phyloP scores from a whole-genome alignment of 2,329 filamentous ascomycete genomes.

The Orbilia oligospora region DNA sequence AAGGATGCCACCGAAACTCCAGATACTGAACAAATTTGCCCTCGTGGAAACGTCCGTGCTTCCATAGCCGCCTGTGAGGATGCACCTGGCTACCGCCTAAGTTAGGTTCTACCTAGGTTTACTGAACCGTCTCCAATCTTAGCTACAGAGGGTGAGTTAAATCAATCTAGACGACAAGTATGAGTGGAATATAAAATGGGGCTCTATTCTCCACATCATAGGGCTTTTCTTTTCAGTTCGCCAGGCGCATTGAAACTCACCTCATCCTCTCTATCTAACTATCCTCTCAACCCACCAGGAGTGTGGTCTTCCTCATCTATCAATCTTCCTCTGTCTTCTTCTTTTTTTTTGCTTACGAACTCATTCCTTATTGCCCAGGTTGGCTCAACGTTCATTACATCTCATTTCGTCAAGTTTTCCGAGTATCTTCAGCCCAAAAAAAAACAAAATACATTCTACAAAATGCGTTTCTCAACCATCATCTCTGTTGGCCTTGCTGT shows the following conservation, averaged over 20 bases:
- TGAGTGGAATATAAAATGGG: conserved; percentile 30
- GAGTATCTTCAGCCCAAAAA: background rate
- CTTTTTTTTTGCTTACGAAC: background rate
- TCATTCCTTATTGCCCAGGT: conserved; percentile 1
- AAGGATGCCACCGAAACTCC: conserved; percentile 30
- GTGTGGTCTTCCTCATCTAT: conserved; percentile 37
- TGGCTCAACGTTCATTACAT: background rate
- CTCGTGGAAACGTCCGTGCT: conserved; percentile 29
- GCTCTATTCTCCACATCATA: conserved; percentile 8
- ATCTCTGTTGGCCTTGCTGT: conserved; percentile 21
- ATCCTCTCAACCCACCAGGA: conserved; percentile 52
- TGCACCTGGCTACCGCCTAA: background rate
- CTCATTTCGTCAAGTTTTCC: background rate
- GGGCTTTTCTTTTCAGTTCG: conserved; percentile 30
- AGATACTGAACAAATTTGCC: conserved; percentile 21
- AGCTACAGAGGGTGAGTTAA: background rate
- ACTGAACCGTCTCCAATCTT: conserved; percentile 8
- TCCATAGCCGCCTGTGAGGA: conserved; percentile 17
- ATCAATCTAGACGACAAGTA: background rate
- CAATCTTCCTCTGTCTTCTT: background rate
- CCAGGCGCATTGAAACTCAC: conserved; percentile 42
- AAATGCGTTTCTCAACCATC: conserved; percentile 51
- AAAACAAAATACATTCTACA: conserved; percentile 1
- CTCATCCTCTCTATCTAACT: conserved; percentile 19
- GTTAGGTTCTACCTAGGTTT: background rate